These are phyloP conservation scores for Backusella australiensis DNA, from an alignment of 192 early-diverging fungal species.

Conservation along the genomic window DNA sequence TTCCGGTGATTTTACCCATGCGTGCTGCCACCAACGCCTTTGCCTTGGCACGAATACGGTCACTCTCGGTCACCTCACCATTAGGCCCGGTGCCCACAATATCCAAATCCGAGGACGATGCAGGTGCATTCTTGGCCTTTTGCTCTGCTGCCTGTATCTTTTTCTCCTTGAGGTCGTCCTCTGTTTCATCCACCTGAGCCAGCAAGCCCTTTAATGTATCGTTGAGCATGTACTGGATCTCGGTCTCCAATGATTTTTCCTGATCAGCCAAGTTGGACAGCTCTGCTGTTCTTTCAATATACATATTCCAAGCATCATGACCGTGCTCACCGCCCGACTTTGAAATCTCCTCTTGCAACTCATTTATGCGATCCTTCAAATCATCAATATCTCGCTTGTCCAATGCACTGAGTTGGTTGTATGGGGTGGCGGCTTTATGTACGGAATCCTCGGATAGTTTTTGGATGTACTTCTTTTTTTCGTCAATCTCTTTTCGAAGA, in stretches of 20 bases:
- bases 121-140: constrained; percentile 21
- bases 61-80: constrained; percentile 50
- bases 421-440: constrained; percentile 6
- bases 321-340: constrained; percentile 10
- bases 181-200: constrained; percentile 41
- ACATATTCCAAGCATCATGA: constrained; percentile 22
- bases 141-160: constrained; percentile 41
- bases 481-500: constrained; percentile 28
- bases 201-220: constrained; percentile 36
- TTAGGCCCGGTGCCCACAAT: constrained; percentile 52
- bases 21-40: constrained; percentile 50
- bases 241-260: constrained; percentile 44
- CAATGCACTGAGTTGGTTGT: constrained; percentile 13
- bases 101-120: constrained; percentile 7
- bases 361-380: constrained; percentile 39
- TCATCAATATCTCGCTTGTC: constrained; percentile 43
- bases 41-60: constrained; percentile 51
- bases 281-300: constrained; percentile 38
- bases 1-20: constrained; percentile 49
- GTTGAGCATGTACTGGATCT: constrained; percentile 38
- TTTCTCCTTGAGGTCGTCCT: constrained; percentile 43
- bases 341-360: constrained; percentile 38
- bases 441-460: constrained; percentile 15
- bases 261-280: constrained; percentile 46
- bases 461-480: constrained; percentile 14